Base-by-base conservation (phyloP, 495 filamentous ascomycete species). In the Elaphomyces granulatus region DNA sequence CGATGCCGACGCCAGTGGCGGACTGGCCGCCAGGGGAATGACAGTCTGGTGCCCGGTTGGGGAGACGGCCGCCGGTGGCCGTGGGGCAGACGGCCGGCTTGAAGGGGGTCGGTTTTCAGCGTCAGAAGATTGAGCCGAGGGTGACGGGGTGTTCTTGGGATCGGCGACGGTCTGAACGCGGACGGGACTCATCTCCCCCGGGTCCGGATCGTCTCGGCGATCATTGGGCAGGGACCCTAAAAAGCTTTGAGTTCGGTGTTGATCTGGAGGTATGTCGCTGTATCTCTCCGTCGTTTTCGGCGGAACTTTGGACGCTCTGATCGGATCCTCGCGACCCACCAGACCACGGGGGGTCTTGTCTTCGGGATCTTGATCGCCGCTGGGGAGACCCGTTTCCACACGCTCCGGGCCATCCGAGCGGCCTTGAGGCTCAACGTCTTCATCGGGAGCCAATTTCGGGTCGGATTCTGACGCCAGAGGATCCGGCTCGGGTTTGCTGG, bases 101-200 rank as follows among this genome's bases (percentile, higher is more conserved):
- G 77, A 78, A 2, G 81, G 82, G 1, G 80, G 81, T 14, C 70
- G 74, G 45, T 87, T 87, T 51, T 87, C 82, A 1, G 78, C 81
- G 58, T 87, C 77, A n/a, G 82, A 86, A 3, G 81, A 77, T 43
- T 84, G 80, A 0, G 78, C 76, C 8, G 82, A 81, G 34, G 68
- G 67, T 1, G 77, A 77, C 3, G 74, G 74, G 2, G 41, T 37
- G 16, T 23, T 30, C 33, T 38, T 43, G 33, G 14, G 34, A 32
- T 32, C 21, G 23, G 1, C 20, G 23, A 20, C 19, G 16, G 23
- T 28, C 6, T 28, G 6, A 28, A 6, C 12, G 6, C 23, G 12
- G 6, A 6, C 12, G 6, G 20, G 20, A 12, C 17, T 20, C 15
- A 7, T 33, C 7, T 39, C 37, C n/a, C n/a, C n/a, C n/a, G n/a